phyloP scores from a whole-genome alignment of 2,329 filamentous ascomycete species.

The Fusarium globosum region DNA sequence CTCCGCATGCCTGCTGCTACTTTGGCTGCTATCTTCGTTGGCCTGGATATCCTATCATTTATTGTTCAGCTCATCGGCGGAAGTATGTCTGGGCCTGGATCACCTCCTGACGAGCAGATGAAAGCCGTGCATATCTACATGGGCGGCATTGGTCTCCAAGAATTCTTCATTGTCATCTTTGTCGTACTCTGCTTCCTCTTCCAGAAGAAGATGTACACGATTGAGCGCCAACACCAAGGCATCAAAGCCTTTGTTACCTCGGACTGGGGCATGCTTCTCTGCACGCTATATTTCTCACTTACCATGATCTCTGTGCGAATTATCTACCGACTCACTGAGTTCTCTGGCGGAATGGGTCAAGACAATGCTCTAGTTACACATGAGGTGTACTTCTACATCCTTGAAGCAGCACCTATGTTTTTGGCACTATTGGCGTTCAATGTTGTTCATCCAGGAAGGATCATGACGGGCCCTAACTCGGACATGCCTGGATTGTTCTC shows the following conservation, averaged over 20 bases:
- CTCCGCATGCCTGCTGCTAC: slow-evolving; percentile 51
- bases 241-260: slow-evolving; percentile 3
- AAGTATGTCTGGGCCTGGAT: slow-evolving; percentile 41
- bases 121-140: slow-evolving; percentile 60
- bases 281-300: slow-evolving; percentile 51
- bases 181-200: slow-evolving; percentile 47
- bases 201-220: slow-evolving; percentile 18
- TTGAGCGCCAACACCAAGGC: neutral
- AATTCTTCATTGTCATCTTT: slow-evolving; percentile 63
- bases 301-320: slow-evolving; percentile 59
- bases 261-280: slow-evolving; percentile 28
- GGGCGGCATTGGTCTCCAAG: slow-evolving; percentile 63
- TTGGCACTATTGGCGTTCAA: slow-evolving; percentile 56
- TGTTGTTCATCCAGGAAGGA: slow-evolving; percentile 53
- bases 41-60: slow-evolving; percentile 53
- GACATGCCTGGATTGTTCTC: slow-evolving; percentile 38
- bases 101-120: slow-evolving; percentile 43
- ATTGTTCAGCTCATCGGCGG: slow-evolving; percentile 51
- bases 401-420: slow-evolving; percentile 59
- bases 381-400: slow-evolving; percentile 60
- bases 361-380: slow-evolving; percentile 43
- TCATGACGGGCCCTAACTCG: slow-evolving; percentile 28
- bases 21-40: slow-evolving; percentile 54
- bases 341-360: slow-evolving; percentile 52
- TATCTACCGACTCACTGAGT: slow-evolving; percentile 65